These are phyloP conservation scores for Chrysoporthe puriensis DNA, from an alignment of 2,329 filamentous ascomycete species.

Conservation along the genomic window DNA sequence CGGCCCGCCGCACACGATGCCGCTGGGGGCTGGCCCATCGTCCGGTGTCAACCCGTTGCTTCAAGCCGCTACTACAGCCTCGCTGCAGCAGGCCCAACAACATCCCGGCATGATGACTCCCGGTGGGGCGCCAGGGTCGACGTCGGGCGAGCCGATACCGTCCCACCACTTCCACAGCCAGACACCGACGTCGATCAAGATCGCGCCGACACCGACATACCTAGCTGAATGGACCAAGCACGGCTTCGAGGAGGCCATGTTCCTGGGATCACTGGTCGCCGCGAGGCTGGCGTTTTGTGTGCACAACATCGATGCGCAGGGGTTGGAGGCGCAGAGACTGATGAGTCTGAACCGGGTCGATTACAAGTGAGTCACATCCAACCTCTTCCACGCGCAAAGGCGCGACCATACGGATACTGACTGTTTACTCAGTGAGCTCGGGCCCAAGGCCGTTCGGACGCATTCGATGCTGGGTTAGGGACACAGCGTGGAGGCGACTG, in stretches of 20 bases:
- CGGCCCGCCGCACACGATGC: slow-evolving; percentile 59
- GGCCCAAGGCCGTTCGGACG: slow-evolving; percentile 57
- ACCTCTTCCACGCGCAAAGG: background rate
- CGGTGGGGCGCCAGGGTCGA: slow-evolving; percentile 39
- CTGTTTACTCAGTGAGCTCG: slow-evolving; percentile 50
- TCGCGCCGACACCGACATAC: slow-evolving; percentile 78
- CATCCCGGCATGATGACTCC: slow-evolving; percentile 48
- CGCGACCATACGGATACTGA: slow-evolving; percentile 16
- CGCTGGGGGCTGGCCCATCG: slow-evolving; percentile 32
- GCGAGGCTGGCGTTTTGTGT: slow-evolving; percentile 65
- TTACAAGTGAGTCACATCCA: slow-evolving; percentile 56
- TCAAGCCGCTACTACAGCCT: slow-evolving; percentile 83
- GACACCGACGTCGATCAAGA: slow-evolving; percentile 84
- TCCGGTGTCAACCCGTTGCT: slow-evolving; percentile 81
- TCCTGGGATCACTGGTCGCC: slow-evolving; percentile 85
- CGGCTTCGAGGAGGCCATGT: slow-evolving; percentile 78
- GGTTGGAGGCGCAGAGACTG: slow-evolving; percentile 55
- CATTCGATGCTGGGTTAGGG: slow-evolving; percentile 56
- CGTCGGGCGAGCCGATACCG: slow-evolving; percentile 45
- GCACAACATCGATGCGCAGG: slow-evolving; percentile 59
- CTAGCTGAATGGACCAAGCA: slow-evolving; percentile 89
- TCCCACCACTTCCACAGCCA: slow-evolving; percentile 63
- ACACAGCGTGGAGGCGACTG: background rate
- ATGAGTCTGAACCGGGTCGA: slow-evolving; percentile 63
- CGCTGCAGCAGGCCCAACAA: slow-evolving; percentile 45